Evolutionary conservation across 148 eudicot species (phyloP).

Genomic region (Amaranthus hypochondriacus): DNA sequence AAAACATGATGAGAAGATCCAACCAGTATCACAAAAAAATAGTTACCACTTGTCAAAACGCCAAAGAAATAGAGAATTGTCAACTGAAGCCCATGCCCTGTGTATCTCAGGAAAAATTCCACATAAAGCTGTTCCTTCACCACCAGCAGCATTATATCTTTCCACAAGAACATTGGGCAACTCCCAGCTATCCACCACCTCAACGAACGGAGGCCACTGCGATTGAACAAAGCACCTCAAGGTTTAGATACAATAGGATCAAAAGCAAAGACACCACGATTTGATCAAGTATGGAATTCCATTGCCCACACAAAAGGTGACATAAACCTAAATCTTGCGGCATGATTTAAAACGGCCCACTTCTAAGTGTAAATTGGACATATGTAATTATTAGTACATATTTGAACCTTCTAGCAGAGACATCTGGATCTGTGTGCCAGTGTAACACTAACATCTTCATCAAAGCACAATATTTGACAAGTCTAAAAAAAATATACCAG

Average conservation of each 20-base stretch:
- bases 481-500: too few species aligned
- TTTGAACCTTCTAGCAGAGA: background rate
- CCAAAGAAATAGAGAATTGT: constrained; percentile 90
- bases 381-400: too few species aligned
- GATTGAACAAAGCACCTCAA: constrained; percentile 15
- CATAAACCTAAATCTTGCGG: background rate
- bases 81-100: constrained; percentile 99
- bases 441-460: background rate
- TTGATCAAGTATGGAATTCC: background rate
- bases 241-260: background rate
- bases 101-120: constrained; percentile 99
- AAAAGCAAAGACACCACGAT: background rate
- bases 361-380: background rate
- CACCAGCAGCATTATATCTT: constrained; percentile 92
- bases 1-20: background rate
- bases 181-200: constrained; percentile 95
- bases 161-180: constrained; percentile 84
- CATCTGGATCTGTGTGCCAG: background rate
- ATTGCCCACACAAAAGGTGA: background rate
- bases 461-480: background rate
- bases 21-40: background rate
- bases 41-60: constrained; percentile 94
- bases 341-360: background rate
- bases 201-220: constrained; percentile 99
- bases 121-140: constrained; percentile 97